Evolutionary conservation across 345 rosid species (phyloP), one percentile per base, ranked within the genome.

Genomic region (Camelina sativa): DNA sequence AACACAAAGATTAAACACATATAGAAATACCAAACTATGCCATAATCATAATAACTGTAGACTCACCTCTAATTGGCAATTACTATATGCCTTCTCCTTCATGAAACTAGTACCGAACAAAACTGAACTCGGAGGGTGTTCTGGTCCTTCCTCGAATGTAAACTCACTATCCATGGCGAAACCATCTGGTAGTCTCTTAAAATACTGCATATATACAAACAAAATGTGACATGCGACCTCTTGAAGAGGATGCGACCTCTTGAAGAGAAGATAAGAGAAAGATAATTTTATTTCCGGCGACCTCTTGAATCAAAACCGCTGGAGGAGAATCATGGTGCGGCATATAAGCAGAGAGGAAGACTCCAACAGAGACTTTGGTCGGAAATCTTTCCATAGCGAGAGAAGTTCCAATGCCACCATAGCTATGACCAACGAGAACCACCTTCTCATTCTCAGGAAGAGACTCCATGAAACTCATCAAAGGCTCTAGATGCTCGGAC

Each of bases 361-460:
- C 79, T 2, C 86, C 86, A 15, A 75, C 83, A 7, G 61, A 76
- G 15, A 87, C 62, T 76, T 85, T 86, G 53, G 79, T 53, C 8
- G 90, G 86, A 63, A 83, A 87, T 0, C 15, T 80, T 64, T 86
- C 92, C 92, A 87, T 86, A 48, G 87, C 84, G 2, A 83, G 65
- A 16, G 89, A 79, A 8, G 80, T 70, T 11, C 73, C 40, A 40
- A 80, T 59, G 48, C 89, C 96, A 38, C 87, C 87, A 25, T 67
- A 80, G 81, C 92, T 87, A 75, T 90, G 91, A 46, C 89, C 89
- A 4, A 88, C 85, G 54, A 88, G 77, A 61, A 86, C 70, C 69
- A 86, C 88, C 61, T 74, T 84, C 47, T 82, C 84, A 0, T 72
- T 75, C 11, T 73, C 71, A 17, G 81, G 25, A 41, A 89, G 68